Evolutionary conservation across 495 filamentous ascomycete genomes (phyloP).

Genomic region (Aspergillus sclerotiicarbonarius): DNA sequence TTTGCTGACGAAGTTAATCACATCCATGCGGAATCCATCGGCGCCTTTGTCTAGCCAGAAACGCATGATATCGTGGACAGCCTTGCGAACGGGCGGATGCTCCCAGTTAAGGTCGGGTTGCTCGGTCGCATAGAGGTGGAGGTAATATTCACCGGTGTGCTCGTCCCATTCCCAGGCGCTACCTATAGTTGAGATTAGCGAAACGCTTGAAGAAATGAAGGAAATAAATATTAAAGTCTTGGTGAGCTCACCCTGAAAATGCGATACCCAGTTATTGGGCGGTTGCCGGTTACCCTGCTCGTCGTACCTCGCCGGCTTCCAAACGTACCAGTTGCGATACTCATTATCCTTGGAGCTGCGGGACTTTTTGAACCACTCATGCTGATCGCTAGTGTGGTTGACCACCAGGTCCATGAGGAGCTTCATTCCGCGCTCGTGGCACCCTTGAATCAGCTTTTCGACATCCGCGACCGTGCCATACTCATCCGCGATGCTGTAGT

Average conservation of each 20-base stretch:
- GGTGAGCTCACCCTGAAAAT: constrained; percentile 54
- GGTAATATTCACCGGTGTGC: constrained; percentile 63
- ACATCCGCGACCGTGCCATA: constrained; percentile 66
- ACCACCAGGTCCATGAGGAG: constrained; percentile 72
- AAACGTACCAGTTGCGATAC: constrained; percentile 74
- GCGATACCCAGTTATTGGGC: constrained; percentile 67
- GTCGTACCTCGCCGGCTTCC: constrained; percentile 60
- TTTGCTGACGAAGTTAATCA: constrained; percentile 68
- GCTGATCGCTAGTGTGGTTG: constrained; percentile 78
- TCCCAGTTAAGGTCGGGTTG: constrained; percentile 81
- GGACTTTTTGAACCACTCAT: constrained; percentile 72
- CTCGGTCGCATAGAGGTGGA: constrained; percentile 62
- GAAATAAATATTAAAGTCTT: not conserved
- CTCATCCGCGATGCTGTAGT: constrained; percentile 57
- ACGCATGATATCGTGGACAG: constrained; percentile 64
- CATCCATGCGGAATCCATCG: constrained; percentile 69
- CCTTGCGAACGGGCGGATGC: constrained; percentile 55
- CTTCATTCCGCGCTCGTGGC: constrained; percentile 61
- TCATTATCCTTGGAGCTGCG: constrained; percentile 54
- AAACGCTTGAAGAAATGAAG: not conserved
- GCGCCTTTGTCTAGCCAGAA: constrained; percentile 71
- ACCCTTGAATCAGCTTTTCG: constrained; percentile 57
- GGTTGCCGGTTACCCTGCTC: constrained; percentile 58
- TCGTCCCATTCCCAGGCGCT: constrained; percentile 68
- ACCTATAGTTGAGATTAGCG: constrained; percentile 26